Evolutionary conservation across 768 basidiomycete genomes (phyloP).

Genomic region (button mushroom (Agaricus bisporus)): DNA sequence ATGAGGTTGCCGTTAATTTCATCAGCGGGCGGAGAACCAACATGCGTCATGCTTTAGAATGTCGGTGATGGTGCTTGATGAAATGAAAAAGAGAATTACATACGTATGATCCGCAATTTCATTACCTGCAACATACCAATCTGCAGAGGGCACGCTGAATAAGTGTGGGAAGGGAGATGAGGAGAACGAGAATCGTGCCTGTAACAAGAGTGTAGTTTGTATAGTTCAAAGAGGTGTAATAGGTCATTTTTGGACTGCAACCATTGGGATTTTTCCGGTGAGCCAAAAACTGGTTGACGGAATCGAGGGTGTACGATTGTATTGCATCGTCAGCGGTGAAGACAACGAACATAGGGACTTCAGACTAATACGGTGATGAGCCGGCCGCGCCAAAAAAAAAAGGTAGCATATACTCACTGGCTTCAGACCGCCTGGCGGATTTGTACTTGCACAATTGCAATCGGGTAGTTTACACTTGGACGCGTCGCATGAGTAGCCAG

Average conservation of each 20-base stretch:
- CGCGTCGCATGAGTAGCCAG: conserved; percentile 68
- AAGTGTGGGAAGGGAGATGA: neutral
- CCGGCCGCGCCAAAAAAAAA: neutral
- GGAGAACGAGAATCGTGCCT: conserved; percentile 21
- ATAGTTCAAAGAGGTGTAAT: conserved; percentile 64
- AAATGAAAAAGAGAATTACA: conserved; percentile 19
- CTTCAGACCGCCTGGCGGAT: conserved; percentile 62
- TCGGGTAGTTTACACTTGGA: conserved; percentile 58
- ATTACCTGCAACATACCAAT: conserved; percentile 79
- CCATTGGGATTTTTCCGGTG: conserved; percentile 75
- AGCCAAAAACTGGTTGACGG: conserved; percentile 70
- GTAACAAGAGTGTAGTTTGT: conserved; percentile 75
- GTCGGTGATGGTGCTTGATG: neutral
- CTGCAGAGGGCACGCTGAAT: conserved; percentile 22
- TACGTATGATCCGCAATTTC: conserved; percentile 80
- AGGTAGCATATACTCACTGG: conserved; percentile 38
- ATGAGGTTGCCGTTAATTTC: conserved; percentile 78
- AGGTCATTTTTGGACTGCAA: conserved; percentile 71
- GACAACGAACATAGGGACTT: conserved; percentile 62
- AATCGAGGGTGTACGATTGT: conserved; percentile 69
- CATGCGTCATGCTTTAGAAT: conserved; percentile 65
- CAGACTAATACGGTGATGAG: conserved; percentile 1
- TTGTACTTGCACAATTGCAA: conserved; percentile 70
- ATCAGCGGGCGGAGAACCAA: conserved; percentile 51
- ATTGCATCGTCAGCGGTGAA: conserved; percentile 76